These are phyloP conservation scores for Tylopilus sp. DNA, from an alignment of 768 basidiomycete genomes.

Conservation along the genomic window DNA sequence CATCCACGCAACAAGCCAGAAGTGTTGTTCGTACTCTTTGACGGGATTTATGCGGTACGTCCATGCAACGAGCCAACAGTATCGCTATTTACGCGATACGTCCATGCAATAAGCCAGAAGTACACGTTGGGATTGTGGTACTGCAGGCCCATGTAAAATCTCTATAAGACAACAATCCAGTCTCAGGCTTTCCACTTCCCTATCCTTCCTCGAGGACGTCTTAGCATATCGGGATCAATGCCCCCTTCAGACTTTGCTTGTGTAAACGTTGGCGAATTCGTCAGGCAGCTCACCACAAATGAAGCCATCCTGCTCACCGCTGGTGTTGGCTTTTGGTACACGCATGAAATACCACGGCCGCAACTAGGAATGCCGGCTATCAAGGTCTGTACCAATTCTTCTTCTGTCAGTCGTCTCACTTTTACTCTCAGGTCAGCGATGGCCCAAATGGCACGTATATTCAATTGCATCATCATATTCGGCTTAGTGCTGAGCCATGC, in stretches of 20 bases:
- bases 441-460: constrained; percentile 64
- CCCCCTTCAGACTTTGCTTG: constrained; percentile 66
- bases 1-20: too few species aligned
- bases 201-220: constrained; percentile 4
- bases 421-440: constrained; percentile 56
- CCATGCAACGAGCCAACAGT: too few species aligned
- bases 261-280: constrained; percentile 55
- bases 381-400: constrained; percentile 39
- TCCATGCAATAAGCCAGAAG: too few species aligned
- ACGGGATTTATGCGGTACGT: too few species aligned
- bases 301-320: constrained; percentile 72
- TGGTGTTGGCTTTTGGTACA: constrained; percentile 79
- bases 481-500: not conserved
- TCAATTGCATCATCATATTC: not conserved
- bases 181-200: constrained; percentile 2
- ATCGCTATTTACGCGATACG: too few species aligned
- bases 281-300: constrained; percentile 64
- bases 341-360: constrained; percentile 57
- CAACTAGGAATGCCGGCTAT: constrained; percentile 70
- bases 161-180: too few species aligned
- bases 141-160: too few species aligned
- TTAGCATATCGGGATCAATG: too few species aligned
- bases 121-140: too few species aligned
- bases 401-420: constrained; percentile 13
- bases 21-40: too few species aligned